phyloP scores from a whole-genome alignment of 108 stramenopile genomes.

The Nitzschia sp. region DNA sequence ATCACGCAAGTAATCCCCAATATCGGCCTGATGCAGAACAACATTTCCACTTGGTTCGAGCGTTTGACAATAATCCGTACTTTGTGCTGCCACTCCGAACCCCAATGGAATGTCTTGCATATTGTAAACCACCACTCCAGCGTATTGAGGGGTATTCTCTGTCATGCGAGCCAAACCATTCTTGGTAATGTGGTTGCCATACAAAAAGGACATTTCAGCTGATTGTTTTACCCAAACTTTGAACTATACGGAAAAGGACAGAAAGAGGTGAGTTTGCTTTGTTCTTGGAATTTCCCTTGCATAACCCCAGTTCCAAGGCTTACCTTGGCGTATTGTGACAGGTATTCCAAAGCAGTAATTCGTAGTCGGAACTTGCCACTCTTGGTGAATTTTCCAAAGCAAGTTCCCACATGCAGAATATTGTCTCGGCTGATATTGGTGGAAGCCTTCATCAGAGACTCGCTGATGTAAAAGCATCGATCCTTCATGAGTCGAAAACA shows the following conservation, averaged over 20 bases:
- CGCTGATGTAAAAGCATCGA: conserved; percentile 95
- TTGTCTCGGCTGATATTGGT: conserved; percentile 81
- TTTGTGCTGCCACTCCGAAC: conserved; percentile 97
- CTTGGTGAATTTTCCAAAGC: conserved; percentile 99
- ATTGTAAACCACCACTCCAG: conserved; percentile 96
- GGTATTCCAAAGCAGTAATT: conserved; percentile 92
- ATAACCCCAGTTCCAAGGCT: background rate
- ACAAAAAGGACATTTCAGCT: conserved; percentile 97
- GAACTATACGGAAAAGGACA: conserved; percentile 41
- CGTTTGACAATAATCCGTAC: conserved; percentile 87
- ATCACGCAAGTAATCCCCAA: conserved; percentile 96
- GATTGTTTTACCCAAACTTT: conserved; percentile 99
- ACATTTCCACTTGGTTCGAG: conserved; percentile 96
- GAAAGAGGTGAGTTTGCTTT: conserved; percentile 1
- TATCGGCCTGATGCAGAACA: conserved; percentile 97
- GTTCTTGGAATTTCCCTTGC: background rate
- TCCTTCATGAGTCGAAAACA: conserved; percentile 87
- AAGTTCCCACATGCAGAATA: conserved; percentile 90
- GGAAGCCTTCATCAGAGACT: conserved; percentile 81
- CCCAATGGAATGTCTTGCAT: conserved; percentile 94
- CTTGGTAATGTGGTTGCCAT: conserved; percentile 97
- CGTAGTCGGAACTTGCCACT: conserved; percentile 94
- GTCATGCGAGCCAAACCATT: conserved; percentile 94
- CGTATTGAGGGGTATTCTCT: conserved; percentile 95
- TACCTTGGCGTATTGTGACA: conserved; percentile 92